Base-by-base conservation (phyloP, 2,329 filamentous ascomycete species). In the Claviceps lovelessii region DNA sequence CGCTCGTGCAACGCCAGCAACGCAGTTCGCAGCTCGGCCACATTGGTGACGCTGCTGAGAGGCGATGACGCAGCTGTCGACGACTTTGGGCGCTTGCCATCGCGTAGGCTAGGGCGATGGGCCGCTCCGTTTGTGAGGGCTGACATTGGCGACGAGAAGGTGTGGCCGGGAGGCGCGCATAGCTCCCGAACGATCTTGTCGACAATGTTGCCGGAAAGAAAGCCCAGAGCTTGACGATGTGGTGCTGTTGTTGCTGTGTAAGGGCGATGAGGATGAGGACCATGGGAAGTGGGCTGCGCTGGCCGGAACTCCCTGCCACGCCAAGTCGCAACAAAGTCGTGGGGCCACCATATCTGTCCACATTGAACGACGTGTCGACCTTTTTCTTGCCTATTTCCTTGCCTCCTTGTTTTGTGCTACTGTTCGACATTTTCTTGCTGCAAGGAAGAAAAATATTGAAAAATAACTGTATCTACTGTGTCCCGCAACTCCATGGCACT, bases 1-100 rank as follows among this genome's bases (percentile, higher is more conserved):
- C 86, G 86, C 52, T 76, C 72, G 65, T 90, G 86, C 52, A 97
- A 81, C 61, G 83, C 76, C 47, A 81, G 77, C 60, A 98, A 81
- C 54, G 86, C 83, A 57, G 84, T 79, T 65, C 85, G 86, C 66
- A 98, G 86, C 59, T 95, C 88, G 60, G 85, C 78, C 61, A 90
- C 77, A 62, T 83, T 88, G 61, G 80, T 78, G 62, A 87, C 87
- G 72, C 84, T 79, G 72, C 81, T 82, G 64, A 93, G 76, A 64
- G 68, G 58, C 50, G 59, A 59, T 49, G 59, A 59, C 47, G 62
- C 59, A 54, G 60, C 53, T 42, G 61, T 37, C 54, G 65, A 56
- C 54, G 65, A 56, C 61, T 59, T 62, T 57, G 63, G 59, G 55
- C 39, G 33, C 39, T 57, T 59, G 57, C 58, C 60, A 61, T 69